These are phyloP conservation scores for Aphanomyces stellatus DNA, from an alignment of 352 stramenopile genomes.

Conservation along the genomic window DNA sequence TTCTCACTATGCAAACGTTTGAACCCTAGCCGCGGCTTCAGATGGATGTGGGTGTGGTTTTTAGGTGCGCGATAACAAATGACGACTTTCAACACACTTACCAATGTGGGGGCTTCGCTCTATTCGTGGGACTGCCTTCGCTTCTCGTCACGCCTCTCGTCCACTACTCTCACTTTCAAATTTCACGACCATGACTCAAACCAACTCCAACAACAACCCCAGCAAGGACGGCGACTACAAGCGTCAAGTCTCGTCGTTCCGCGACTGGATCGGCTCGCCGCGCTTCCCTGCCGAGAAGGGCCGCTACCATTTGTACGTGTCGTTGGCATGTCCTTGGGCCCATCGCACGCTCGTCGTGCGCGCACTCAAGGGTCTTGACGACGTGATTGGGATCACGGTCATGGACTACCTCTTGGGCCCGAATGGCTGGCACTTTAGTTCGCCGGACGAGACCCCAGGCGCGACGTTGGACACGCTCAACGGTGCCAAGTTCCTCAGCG, in stretches of 20 bases:
- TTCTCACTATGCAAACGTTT: no score
- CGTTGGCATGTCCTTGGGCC: conserved; percentile 90
- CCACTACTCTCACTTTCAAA: no score
- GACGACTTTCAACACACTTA: no score
- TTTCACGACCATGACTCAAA: no score
- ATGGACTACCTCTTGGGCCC: conserved; percentile 75
- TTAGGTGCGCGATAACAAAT: no score
- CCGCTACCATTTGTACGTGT: conserved; percentile 95
- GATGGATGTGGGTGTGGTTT: no score
- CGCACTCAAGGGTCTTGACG: conserved; percentile 91
- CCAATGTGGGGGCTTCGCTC: no score
- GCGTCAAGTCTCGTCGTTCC: conserved; percentile 20
- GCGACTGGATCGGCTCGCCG: conserved; percentile 14
- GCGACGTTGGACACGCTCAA: conserved; percentile 50
- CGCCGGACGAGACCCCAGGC: conserved; percentile 32
- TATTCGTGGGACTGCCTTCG: no score
- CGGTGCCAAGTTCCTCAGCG: conserved; percentile 56
- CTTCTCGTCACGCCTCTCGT: no score
- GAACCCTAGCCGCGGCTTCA: no score
- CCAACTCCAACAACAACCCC: no score
- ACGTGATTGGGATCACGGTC: conserved; percentile 90
- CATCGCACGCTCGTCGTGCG: conserved; percentile 76
- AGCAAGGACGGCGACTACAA: conserved; percentile 17
- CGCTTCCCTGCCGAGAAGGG: conserved; percentile 21
- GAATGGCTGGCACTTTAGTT: conserved; percentile 86